Base-by-base conservation (phyloP, 2,329 filamentous ascomycete species). In the Aspergillus neoniger region DNA sequence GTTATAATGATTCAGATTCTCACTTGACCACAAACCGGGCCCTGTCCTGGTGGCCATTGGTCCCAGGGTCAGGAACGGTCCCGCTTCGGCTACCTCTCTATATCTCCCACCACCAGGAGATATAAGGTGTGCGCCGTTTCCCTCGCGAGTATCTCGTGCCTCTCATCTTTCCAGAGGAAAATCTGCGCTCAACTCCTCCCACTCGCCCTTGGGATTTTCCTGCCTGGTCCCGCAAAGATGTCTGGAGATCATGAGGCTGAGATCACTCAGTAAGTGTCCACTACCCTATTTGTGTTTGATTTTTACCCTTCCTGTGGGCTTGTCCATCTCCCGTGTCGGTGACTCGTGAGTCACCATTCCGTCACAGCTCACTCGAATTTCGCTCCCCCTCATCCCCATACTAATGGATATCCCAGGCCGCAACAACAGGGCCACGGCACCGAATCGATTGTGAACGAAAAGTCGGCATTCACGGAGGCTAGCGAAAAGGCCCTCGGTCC, bases 61-160 rank as follows among this genome's bases (percentile, higher is more conserved):
- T 54, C 52, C 60, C 52, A 55, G 83, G 91, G 94, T 85, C 96
- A 96, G 80, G 32, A 36, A 86, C 86, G 70, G 90, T 96, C 72
- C 95, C 91, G 25, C 92, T 96, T 78, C 88, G 92, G 58, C 57
- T 63, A 56, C 58, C 41, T 51, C 59, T 52, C 51, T 59, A 50
- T 55, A 59, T 62, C 65, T 44, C 58, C 64, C 67, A 67, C 67
- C 47, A 54, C 59, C 43, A 70, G 58, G 32, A 36, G 32, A 36
- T 69, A 72, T 70, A 72, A 68, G 67, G 59, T 63, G 62, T 49
- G 50, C 48, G 53, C 63, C 61, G 25, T 62, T 64, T 65, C 60
- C 58, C 57, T 59, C 48, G 51, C 43, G 19, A 44, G 41, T 36
- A 48, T 54, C 52, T 55, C 55, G 53, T 38, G 53, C 51, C 51